Evolutionary conservation across 768 basidiomycete species (phyloP).

Genomic region (Boletellus ananiceps): DNA sequence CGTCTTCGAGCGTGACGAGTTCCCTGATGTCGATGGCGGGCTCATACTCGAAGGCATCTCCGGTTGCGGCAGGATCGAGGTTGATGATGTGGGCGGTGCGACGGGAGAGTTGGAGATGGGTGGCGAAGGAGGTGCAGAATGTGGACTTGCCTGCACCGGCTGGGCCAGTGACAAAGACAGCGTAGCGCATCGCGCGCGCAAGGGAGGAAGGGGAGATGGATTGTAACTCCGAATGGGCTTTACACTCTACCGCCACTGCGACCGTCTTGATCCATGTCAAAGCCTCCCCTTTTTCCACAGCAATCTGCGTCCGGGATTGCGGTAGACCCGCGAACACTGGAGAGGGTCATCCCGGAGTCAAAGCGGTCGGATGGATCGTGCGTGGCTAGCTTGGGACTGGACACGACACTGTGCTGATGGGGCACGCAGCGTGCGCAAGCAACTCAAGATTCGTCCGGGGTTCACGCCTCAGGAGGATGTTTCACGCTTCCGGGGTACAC

Average conservation of each 20-base stretch:
- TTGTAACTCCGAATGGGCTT: constrained; percentile 29
- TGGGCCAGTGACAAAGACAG: constrained; percentile 88
- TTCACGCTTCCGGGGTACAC: constrained; percentile 74
- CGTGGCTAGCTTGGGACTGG: constrained; percentile 11
- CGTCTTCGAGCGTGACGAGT: constrained; percentile 87
- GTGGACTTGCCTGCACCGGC: constrained; percentile 98
- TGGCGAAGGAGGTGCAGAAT: constrained; percentile 82
- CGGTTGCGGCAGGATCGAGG: constrained; percentile 89
- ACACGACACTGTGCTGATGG: constrained; percentile 8
- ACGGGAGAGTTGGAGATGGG: constrained; percentile 78
- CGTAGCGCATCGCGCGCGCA: constrained; percentile 65
- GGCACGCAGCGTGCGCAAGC: constrained; percentile 68
- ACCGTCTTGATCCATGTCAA: constrained; percentile 48
- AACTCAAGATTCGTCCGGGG: constrained; percentile 85
- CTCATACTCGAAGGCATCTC: constrained; percentile 85
- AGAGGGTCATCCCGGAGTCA: constrained; percentile 86
- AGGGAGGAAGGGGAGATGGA: constrained; percentile 11
- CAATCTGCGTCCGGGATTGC: constrained; percentile 75
- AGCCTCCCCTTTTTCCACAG: constrained; percentile 69
- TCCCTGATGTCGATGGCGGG: constrained; percentile 93
- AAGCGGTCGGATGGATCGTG: constrained; percentile 82
- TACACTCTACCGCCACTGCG: background rate
- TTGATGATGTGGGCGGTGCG: constrained; percentile 92
- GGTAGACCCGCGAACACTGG: constrained; percentile 78
- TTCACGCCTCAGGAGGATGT: constrained; percentile 95